A percentile compares a stretch with the other conserved stretches of the same genome.
These are phyloP conservation scores for Heterobasidion annosum DNA, from an alignment of 1,284 basidiomycete species.

Conservation along the genomic window DNA sequence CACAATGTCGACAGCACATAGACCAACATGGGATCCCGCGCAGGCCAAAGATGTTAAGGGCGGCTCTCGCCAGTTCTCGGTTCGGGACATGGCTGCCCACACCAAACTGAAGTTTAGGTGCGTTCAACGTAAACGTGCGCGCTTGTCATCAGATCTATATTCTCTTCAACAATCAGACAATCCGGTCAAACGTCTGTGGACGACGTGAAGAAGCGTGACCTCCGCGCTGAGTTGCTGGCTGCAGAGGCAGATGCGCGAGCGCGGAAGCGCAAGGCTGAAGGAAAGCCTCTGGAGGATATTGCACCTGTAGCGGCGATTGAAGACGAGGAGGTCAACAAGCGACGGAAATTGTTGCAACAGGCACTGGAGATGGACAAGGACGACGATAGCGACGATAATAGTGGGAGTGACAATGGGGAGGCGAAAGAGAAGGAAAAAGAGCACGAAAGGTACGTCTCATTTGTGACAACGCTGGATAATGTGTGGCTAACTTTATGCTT, in stretches of 20 bases:
- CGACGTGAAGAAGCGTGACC: constrained; percentile 74
- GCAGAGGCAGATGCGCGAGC: constrained; percentile 81
- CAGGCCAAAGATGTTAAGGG: constrained; percentile 82
- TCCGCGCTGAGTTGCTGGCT: constrained; percentile 71
- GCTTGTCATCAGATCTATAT: neutral
- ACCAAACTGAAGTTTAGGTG: constrained; percentile 95
- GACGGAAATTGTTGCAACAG: constrained; percentile 76
- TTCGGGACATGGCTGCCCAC: constrained; percentile 85
- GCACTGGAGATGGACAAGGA: constrained; percentile 82
- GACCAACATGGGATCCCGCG: constrained; percentile 85
- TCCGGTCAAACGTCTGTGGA: constrained; percentile 71
- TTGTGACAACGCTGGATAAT: neutral
- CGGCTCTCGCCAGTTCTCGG: constrained; percentile 83
- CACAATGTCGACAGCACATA: constrained; percentile 76
- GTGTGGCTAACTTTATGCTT: neutral
- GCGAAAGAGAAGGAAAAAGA: constrained; percentile 22
- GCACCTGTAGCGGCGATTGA: constrained; percentile 25
- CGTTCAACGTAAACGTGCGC: constrained; percentile 1
- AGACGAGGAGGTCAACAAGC: constrained; percentile 65
- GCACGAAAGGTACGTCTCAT: constrained; percentile 11
- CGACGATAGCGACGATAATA: constrained; percentile 63
- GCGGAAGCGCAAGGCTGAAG: constrained; percentile 67
- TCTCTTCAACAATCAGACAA: constrained; percentile 38
- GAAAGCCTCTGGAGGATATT: constrained; percentile 9
- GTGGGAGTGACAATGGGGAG: constrained; percentile 28